Conservation (phyloP, 768 basidiomycete species). For the Suillus discolor region DNA sequence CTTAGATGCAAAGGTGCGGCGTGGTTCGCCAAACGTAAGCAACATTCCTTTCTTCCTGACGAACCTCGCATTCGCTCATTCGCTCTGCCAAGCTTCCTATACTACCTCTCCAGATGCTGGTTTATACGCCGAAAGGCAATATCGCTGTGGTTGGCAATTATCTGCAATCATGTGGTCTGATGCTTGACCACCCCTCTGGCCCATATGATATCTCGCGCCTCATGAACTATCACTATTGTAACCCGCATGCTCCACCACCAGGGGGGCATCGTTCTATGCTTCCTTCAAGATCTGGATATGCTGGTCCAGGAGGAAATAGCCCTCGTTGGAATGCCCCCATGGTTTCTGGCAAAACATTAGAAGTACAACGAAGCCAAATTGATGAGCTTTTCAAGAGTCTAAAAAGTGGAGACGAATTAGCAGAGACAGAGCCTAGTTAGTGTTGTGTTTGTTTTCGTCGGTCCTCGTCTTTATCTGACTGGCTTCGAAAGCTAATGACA, state of each 20-base stretch:
- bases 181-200: conserved; percentile 80
- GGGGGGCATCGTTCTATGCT: conserved; percentile 57
- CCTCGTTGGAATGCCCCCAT: conserved; percentile 59
- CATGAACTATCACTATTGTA: conserved; percentile 71
- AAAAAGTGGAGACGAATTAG: conserved; percentile 83
- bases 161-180: conserved; percentile 65
- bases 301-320: conserved; percentile 38
- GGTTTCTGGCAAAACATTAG: conserved; percentile 74
- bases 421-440: conserved; percentile 85
- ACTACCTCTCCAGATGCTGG: conserved; percentile 79
- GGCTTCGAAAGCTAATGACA: conserved; percentile 53
- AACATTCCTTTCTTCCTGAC: conserved; percentile 14
- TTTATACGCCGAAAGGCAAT: conserved; percentile 95
- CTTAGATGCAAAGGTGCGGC: conserved; percentile 74
- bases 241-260: conserved; percentile 85
- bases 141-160: conserved; percentile 80
- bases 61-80: conserved; percentile 20
- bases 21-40: conserved; percentile 60
- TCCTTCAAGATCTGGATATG: conserved; percentile 44
- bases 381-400: conserved; percentile 92
- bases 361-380: conserved; percentile 90
- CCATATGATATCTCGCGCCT: conserved; percentile 65
- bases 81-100: conserved; percentile 64
- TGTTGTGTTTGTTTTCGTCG: conserved; percentile 22
- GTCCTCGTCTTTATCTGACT: conserved; percentile 18